Evolutionary conservation across 345 rosid species (phyloP), one percentile per base, ranked within the genome.

Genomic region (Physaria fendleri): DNA sequence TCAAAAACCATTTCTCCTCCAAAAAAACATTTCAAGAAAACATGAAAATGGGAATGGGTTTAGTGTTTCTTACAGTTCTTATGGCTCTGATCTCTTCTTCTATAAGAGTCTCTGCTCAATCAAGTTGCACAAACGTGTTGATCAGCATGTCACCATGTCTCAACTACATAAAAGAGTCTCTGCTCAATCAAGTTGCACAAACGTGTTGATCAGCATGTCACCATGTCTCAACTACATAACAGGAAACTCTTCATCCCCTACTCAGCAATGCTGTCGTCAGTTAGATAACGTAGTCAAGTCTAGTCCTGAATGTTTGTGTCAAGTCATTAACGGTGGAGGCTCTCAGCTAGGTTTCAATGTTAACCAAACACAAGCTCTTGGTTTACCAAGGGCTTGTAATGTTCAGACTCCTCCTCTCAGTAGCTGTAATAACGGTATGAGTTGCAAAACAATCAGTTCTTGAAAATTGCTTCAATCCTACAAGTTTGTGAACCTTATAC

Each of bases 151-250:
- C n/a, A n/a, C n/a, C n/a, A n/a, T n/a, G n/a, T n/a, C n/a, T n/a
- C n/a, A n/a, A n/a, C n/a, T n/a, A n/a, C n/a, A n/a, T n/a, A n/a
- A 77, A 84, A 0, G 93, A n/a, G n/a, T n/a, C n/a, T n/a, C n/a
- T n/a, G n/a, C n/a, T 56, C 97, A 87, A 67, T 28, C 76, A 1
- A 62, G 74, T 47, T 93, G 99, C 66, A 79, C 90, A 3, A 77
- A 30, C 11, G 82, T 71, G 37, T 64, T 93, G 56, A 73, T 85
- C 69, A 83, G 84, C 81, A 54, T 89, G 81, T 70, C 94, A 0
- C 88, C 99, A 0, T 93, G 99, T 79, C 83, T 93, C 42, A 84
- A 79, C 74, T 88, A 80, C 72, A 83, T 93, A 21, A 77, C 85
- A 0, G 93, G 94, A 43, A 86, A 80, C 76, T 68, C 85, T 14